Conservation (phyloP, 176 grass and related monocot species). For the Poa annua region DNA sequence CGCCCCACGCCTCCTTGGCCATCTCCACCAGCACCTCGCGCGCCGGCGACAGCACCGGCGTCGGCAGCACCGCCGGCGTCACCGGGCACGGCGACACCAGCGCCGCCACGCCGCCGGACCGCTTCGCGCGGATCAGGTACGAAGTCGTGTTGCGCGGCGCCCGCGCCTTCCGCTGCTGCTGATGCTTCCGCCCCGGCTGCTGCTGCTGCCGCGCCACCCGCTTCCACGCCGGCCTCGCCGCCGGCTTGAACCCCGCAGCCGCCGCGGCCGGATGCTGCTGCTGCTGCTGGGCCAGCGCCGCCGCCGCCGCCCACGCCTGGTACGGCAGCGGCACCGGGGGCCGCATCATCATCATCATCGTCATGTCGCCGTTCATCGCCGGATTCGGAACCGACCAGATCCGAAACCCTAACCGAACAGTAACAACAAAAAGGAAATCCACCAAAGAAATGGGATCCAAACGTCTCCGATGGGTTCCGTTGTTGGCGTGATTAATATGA, state of each 20-base stretch:
- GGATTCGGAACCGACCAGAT: constrained; percentile 40
- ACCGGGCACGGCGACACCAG: constrained; percentile 90
- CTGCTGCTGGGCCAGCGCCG: not conserved
- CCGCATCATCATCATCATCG: constrained; percentile 69
- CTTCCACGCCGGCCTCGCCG: constrained; percentile 47
- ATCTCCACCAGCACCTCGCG: constrained; percentile 94
- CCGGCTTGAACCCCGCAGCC: constrained; percentile 29
- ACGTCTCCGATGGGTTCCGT: constrained; percentile 41
- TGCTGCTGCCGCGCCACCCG: constrained; percentile 28
- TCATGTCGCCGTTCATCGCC: constrained; percentile 68
- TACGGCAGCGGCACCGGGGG: constrained; percentile 53
- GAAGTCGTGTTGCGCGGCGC: constrained; percentile 97
- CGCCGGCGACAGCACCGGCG: constrained; percentile 79
- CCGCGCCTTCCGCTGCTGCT: constrained; percentile 34
- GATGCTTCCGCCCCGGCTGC: constrained; percentile 30
- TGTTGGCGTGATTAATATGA: constrained; percentile 29
- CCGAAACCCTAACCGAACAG: constrained; percentile 67
- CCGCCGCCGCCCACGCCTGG: constrained; percentile 37
- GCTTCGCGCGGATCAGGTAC: constrained; percentile 93
- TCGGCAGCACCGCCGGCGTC: constrained; percentile 86
- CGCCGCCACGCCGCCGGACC: constrained; percentile 72
- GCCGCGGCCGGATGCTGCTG: not conserved
- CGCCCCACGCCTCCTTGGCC: constrained; percentile 98
- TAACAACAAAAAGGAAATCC: constrained; percentile 1
- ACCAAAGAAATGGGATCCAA: constrained; percentile 39